phyloP scores from a whole-genome alignment of 179 eudicot species.

The Spinacia oleracea region DNA sequence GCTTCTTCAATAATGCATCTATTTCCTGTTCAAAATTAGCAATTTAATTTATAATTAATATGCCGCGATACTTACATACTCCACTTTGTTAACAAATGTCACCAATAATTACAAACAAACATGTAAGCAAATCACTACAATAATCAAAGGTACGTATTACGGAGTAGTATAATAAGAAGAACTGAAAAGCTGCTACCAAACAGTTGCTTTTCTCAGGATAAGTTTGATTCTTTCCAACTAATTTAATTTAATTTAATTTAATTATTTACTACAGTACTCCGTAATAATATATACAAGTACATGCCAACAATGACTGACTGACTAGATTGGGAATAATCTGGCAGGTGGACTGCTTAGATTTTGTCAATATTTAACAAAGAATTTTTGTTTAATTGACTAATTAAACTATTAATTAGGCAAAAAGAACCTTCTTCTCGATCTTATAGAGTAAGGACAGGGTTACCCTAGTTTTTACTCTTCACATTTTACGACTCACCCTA shows the following conservation, averaged over 20 bases:
- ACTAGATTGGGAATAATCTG: conserved; percentile 49
- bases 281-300: no score
- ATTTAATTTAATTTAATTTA: no score
- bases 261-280: conserved; percentile 21
- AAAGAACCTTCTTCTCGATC: conserved; percentile 32
- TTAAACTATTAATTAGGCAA: background rate
- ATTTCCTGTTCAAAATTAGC: conserved; percentile 52
- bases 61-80: no score
- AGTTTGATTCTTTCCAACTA: conserved; percentile 46
- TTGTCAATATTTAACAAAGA: conserved; percentile 26
- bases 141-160: conserved; percentile 5
- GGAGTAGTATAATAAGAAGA: conserved; percentile 6
- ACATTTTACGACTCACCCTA: no score
- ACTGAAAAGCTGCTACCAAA: conserved; percentile 39
- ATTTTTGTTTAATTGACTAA: conserved; percentile 7
- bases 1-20: conserved; percentile 54
- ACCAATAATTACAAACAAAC: conserved; percentile 13
- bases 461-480: background rate
- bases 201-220: conserved; percentile 46
- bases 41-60: background rate
- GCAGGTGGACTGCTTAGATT: conserved; percentile 54
- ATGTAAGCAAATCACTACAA: background rate
- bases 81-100: background rate
- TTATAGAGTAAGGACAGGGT: background rate
- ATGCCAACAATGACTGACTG: conserved; percentile 25